Evolutionary conservation across 805 yeast species (phyloP).

Genomic region (Vanderwaltozyma polyspora): DNA sequence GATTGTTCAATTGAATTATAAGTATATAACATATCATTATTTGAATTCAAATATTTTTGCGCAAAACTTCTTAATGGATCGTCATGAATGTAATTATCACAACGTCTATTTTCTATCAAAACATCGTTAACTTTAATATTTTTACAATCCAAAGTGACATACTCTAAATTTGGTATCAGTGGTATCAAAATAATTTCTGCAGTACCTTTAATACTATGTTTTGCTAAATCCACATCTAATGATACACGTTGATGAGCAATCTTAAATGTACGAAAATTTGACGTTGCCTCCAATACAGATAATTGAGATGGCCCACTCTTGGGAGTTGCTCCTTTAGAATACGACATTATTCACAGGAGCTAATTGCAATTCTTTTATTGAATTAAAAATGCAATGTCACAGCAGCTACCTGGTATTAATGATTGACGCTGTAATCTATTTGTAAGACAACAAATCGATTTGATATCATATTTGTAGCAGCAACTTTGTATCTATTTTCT

Average conservation of each 20-base stretch:
- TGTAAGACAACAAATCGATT: too few species aligned
- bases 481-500: too few species aligned
- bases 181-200: conserved; percentile 82
- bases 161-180: conserved; percentile 41
- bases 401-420: too few species aligned
- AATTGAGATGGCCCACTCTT: conserved; percentile 10
- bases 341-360: conserved; percentile 12
- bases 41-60: conserved; percentile 7
- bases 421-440: background rate
- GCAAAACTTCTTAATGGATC: conserved; percentile 15
- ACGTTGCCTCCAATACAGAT: conserved; percentile 5
- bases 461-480: too few species aligned
- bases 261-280: conserved; percentile 34
- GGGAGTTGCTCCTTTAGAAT: conserved; percentile 20
- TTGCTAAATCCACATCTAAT: conserved; percentile 68
- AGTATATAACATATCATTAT: conserved; percentile 10
- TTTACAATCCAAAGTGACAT: conserved; percentile 68
- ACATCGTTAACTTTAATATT: conserved; percentile 57
- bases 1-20: conserved; percentile 25
- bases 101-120: conserved; percentile 47
- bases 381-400: too few species aligned
- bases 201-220: conserved; percentile 48
- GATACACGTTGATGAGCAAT: conserved; percentile 78
- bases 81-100: conserved; percentile 25
- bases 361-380: too few species aligned